phyloP scores from a whole-genome alignment of 352 stramenopile genomes.

The Plasmopara viticola region DNA sequence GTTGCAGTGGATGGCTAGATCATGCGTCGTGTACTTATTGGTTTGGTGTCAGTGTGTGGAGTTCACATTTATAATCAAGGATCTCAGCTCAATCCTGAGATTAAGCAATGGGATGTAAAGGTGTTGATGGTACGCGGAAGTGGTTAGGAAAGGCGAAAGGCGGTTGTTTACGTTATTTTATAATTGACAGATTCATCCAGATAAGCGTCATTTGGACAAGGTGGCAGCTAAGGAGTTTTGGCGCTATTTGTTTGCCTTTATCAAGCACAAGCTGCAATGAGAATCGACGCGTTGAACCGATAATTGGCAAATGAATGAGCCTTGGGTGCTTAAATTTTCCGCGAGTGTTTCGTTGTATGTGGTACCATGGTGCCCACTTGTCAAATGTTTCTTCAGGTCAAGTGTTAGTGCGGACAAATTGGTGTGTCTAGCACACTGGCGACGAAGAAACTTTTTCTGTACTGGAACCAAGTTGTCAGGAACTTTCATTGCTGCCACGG shows the following conservation, averaged over 20 bases:
- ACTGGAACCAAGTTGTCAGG: too few species aligned
- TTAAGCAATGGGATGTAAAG: slow-evolving; percentile 89
- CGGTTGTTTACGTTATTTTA: background rate
- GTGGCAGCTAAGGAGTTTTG: slow-evolving; percentile 87
- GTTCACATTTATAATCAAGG: slow-evolving; percentile 84
- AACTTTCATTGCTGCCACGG: too few species aligned
- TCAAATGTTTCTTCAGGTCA: too few species aligned
- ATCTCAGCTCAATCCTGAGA: slow-evolving; percentile 66
- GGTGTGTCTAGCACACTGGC: too few species aligned
- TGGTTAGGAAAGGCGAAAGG: background rate
- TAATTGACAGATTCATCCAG: slow-evolving; percentile 66
- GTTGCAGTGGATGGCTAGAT: background rate
- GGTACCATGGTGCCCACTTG: too few species aligned
- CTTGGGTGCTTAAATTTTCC: too few species aligned
- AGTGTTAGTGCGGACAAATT: too few species aligned
- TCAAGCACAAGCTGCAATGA: slow-evolving; percentile 80
- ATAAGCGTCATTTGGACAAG: slow-evolving; percentile 89
- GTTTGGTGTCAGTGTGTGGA: slow-evolving; percentile 50
- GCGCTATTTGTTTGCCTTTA: slow-evolving; percentile 84
- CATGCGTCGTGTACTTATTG: slow-evolving; percentile 2
- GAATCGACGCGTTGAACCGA: background rate
- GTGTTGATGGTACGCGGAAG: slow-evolving; percentile 66
- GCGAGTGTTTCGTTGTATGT: too few species aligned
- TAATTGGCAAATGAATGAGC: too few species aligned
- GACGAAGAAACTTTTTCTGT: too few species aligned